These are phyloP conservation scores for Pleodorina starrii DNA, from an alignment of 139 green algal genomes.

Conservation along the genomic window DNA sequence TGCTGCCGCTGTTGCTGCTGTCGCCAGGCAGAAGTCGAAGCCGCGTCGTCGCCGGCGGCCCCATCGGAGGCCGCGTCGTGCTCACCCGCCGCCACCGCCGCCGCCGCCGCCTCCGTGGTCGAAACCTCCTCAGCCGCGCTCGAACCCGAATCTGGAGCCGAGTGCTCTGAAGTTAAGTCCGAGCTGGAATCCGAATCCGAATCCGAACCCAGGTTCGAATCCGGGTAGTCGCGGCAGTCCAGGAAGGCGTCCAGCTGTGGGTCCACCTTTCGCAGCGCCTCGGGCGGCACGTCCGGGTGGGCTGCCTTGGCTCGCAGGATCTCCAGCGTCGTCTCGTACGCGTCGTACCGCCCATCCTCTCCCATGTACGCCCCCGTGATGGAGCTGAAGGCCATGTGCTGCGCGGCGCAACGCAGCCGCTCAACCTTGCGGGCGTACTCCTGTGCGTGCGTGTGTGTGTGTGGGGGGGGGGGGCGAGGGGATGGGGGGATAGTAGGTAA, in stretches of 20 bases:
- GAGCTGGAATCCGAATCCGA: too few relatives aligned
- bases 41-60: background rate
- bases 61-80: too few relatives aligned
- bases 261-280: slow-evolving; percentile 31
- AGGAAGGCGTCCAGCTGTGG: slow-evolving; percentile 18
- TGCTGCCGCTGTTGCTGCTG: background rate
- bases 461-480: too few relatives aligned
- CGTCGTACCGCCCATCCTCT: slow-evolving; percentile 51
- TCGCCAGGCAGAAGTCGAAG: background rate
- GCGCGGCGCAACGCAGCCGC: slow-evolving; percentile 43
- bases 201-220: too few relatives aligned
- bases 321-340: slow-evolving; percentile 57
- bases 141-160: too few relatives aligned
- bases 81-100: background rate
- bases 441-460: background rate
- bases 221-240: too few relatives aligned
- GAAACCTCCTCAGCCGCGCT: too few relatives aligned
- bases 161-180: too few relatives aligned
- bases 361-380: slow-evolving; percentile 51
- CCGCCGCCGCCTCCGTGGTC: background rate
- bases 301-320: slow-evolving; percentile 32
- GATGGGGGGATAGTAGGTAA: too few relatives aligned
- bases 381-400: slow-evolving; percentile 53
- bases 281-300: slow-evolving; percentile 31
- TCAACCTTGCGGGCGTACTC: slow-evolving; percentile 39